These are phyloP conservation scores for Colletotrichum sansevieriae DNA, from an alignment of 2,329 filamentous ascomycete genomes.

Conservation along the genomic window DNA sequence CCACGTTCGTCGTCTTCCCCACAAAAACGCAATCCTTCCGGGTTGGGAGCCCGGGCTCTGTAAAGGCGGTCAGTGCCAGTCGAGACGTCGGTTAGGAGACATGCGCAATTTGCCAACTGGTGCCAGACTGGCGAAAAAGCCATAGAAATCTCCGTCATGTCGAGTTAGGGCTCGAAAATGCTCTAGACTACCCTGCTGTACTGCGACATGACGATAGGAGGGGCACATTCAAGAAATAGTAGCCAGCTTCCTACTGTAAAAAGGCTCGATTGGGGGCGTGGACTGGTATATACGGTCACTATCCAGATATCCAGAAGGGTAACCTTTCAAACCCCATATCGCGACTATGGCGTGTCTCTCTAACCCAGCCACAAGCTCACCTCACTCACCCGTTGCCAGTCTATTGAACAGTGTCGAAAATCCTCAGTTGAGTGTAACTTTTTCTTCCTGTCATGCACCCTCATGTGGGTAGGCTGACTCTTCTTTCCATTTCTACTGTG, in stretches of 20 bases:
- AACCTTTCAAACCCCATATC: not conserved
- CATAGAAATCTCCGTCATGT: too few species aligned
- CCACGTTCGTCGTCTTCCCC: constrained; percentile 17
- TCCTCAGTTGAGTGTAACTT: constrained; percentile 7
- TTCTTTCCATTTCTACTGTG: constrained; percentile 7
- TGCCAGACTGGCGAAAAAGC: too few species aligned
- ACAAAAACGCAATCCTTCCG: constrained; percentile 16
- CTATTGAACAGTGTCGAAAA: not conserved
- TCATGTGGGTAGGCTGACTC: constrained; percentile 7
- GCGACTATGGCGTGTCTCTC: not conserved
- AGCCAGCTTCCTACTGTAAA: too few species aligned
- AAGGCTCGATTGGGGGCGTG: too few species aligned
- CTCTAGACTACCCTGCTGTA: too few species aligned
- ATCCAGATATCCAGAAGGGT: too few species aligned
- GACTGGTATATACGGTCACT: too few species aligned
- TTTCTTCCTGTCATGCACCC: constrained; percentile 12
- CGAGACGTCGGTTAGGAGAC: too few species aligned
- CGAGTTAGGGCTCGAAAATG: too few species aligned
- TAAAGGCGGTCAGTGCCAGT: constrained; percentile 16
- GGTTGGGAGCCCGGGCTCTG: not conserved
- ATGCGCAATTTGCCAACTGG: too few species aligned
- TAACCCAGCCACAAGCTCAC: not conserved
- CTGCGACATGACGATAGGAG: too few species aligned
- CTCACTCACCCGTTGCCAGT: not conserved
- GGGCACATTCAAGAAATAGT: too few species aligned